Percentiles rank a stretch among this genome's conserved stretches.
phyloP scores from a whole-genome alignment of 345 rosid genomes.

The Brassica incana region DNA sequence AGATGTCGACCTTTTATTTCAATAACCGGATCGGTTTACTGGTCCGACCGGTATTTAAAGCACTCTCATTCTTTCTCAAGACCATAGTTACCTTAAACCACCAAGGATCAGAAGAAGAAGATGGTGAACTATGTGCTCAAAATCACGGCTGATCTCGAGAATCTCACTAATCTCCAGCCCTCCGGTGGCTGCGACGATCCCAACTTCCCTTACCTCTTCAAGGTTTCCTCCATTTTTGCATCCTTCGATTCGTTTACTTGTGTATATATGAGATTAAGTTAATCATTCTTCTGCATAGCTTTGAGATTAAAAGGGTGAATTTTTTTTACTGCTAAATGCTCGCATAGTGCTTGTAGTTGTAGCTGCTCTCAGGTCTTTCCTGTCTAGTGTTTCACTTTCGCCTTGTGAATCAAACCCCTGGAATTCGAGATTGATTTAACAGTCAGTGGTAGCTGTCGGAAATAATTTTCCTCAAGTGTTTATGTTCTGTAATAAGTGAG shows the following conservation, averaged over 20 bases:
- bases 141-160: slow-evolving; percentile 81
- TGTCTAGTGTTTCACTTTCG: background rate
- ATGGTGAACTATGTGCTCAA: slow-evolving; percentile 86
- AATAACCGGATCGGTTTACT: background rate
- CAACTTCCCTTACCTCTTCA: slow-evolving; percentile 73
- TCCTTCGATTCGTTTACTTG: slow-evolving; percentile 14
- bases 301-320: background rate
- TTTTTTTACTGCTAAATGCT: background rate
- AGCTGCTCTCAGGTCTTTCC: too few relatives aligned
- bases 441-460: background rate
- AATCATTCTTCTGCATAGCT: background rate
- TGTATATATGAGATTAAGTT: background rate
- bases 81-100: background rate
- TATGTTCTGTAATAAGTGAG: background rate
- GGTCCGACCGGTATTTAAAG: background rate
- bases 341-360: background rate
- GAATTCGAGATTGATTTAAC: background rate
- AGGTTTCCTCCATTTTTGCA: slow-evolving; percentile 47
- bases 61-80: background rate
- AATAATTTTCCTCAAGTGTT: background rate
- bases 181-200: slow-evolving; percentile 82
- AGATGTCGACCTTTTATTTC: background rate
- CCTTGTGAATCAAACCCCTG: background rate
- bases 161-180: slow-evolving; percentile 74
- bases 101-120: background rate